Conservation (phyloP, 164 flowering plant species). For the Aristolochia californica region DNA sequence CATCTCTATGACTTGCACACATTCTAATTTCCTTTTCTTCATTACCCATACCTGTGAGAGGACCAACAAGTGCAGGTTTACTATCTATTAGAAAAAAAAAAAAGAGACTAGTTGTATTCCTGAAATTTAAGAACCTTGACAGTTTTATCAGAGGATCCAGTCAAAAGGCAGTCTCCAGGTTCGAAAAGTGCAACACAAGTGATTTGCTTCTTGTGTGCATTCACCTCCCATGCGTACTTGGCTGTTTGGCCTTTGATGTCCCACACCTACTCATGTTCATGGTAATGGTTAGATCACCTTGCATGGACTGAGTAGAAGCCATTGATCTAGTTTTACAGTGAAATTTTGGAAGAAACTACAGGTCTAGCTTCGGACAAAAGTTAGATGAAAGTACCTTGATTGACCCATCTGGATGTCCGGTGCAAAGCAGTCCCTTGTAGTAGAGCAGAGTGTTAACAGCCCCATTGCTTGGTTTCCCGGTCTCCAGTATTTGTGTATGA, state of each 20-base stretch:
- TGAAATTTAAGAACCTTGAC: slow-evolving; percentile 33
- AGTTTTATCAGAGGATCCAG: slow-evolving; percentile 73
- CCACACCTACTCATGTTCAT: slow-evolving; percentile 44
- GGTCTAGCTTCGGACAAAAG: too few relatives aligned
- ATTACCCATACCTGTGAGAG: slow-evolving; percentile 60
- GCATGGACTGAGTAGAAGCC: too few relatives aligned
- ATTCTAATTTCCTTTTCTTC: slow-evolving; percentile 39
- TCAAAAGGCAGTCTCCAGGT: slow-evolving; percentile 51
- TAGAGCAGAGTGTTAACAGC: slow-evolving; percentile 63
- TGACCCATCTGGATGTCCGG: slow-evolving; percentile 76
- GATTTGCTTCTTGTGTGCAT: slow-evolving; percentile 61
- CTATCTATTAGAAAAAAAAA: not conserved
- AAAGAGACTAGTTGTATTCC: not conserved
- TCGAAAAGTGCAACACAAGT: slow-evolving; percentile 61
- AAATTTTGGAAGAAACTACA: too few relatives aligned
- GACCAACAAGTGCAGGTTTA: not conserved
- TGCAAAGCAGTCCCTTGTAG: slow-evolving; percentile 64
- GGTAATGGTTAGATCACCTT: too few relatives aligned
- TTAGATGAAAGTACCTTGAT: slow-evolving; percentile 41
- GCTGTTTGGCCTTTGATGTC: slow-evolving; percentile 46
- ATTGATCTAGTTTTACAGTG: too few relatives aligned
- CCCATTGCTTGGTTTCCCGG: slow-evolving; percentile 31
- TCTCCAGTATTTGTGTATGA: slow-evolving; percentile 69
- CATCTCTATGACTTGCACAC: slow-evolving; percentile 41
- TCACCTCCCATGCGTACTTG: slow-evolving; percentile 41